Base-by-base conservation (phyloP, 345 rosid species). In the Camelina hispida region DNA sequence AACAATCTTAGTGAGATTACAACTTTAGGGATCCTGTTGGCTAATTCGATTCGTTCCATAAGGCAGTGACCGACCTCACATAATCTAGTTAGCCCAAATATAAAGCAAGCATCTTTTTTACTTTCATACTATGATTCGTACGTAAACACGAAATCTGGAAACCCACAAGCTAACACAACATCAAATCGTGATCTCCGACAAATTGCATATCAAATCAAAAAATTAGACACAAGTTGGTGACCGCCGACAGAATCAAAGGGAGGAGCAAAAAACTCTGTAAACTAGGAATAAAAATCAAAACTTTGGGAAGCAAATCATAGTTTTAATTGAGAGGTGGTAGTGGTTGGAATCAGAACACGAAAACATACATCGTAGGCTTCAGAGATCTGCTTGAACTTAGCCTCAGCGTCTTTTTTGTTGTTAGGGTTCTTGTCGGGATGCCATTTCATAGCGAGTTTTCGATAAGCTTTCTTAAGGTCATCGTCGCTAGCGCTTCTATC, bases 351-450 rank as follows among this genome's bases (percentile, higher is more conserved):
- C 38, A 3, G 32, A 38, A 6, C 1, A n/a, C 17, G 16, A 55
- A 8, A 8, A 62, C 55, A 32, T 63, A 84, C 90, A 82, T 88
- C 93, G 28, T 88, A 88, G 43, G 90, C 93, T 58, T 88, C 93
- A 75, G 90, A 88, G 81, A 88, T 85, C 78, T 85, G 86, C 73
- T 88, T 88, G 84, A 88, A 88, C 79, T 83, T 83, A 61, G 87
- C 87, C 54, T 88, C 93, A 25, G 93, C 90, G 52, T 86, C 90
- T 35, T 85, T 85, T 80, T 88, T 88, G 82, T 79, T 76, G 64
- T 50, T 79, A 64, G 81, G 81, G 78, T 78, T 78, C 59, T 78
- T 78, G 52, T 78, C 81, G 37, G 81, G 81, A 68, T 78, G 82
- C 82, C 82, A 79, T 59, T 79, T 79, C 82, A 79, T 79, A 0